Conservation (phyloP, 1,284 basidiomycete species). For the Schizopora paradoxa region DNA sequence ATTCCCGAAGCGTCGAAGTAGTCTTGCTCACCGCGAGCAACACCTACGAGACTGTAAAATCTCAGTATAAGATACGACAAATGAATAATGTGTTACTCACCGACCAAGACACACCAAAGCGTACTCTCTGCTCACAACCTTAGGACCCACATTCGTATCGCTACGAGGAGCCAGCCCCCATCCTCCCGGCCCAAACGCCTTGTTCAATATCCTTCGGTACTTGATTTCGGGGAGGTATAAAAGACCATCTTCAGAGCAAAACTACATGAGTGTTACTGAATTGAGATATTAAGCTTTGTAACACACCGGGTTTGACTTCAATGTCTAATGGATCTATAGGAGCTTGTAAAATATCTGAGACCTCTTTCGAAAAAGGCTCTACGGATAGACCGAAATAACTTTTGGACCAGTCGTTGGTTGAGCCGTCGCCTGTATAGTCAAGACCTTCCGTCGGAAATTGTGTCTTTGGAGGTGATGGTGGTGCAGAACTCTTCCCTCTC, state of each 20-base stretch:
- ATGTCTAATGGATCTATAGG: conserved; percentile 78
- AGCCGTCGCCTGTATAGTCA: conserved; percentile 10
- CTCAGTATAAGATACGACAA: not conserved
- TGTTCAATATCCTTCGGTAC: conserved; percentile 92
- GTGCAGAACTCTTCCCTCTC: no score
- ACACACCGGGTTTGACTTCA: conserved; percentile 88
- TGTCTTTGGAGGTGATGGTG: not conserved
- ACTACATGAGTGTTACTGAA: not conserved
- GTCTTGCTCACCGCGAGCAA: conserved; percentile 94
- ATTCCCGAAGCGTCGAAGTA: conserved; percentile 93
- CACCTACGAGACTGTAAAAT: conserved; percentile 69
- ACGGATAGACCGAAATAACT: conserved; percentile 81
- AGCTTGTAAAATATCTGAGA: conserved; percentile 67
- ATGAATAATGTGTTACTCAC: conserved; percentile 36
- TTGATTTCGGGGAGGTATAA: conserved; percentile 98
- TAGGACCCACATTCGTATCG: conserved; percentile 87
- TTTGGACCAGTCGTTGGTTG: conserved; percentile 76
- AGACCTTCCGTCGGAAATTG: not conserved
- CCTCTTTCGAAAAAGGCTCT: conserved; percentile 75
- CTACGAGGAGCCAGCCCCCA: conserved; percentile 96
- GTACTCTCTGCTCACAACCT: conserved; percentile 90
- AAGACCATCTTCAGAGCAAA: conserved; percentile 68
- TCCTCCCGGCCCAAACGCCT: conserved; percentile 92
- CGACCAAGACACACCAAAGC: conserved; percentile 91
- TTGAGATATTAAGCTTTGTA: not conserved